phyloP scores from a whole-genome alignment of 192 early-diverging fungal species.

The Obelidium mucronatum region DNA sequence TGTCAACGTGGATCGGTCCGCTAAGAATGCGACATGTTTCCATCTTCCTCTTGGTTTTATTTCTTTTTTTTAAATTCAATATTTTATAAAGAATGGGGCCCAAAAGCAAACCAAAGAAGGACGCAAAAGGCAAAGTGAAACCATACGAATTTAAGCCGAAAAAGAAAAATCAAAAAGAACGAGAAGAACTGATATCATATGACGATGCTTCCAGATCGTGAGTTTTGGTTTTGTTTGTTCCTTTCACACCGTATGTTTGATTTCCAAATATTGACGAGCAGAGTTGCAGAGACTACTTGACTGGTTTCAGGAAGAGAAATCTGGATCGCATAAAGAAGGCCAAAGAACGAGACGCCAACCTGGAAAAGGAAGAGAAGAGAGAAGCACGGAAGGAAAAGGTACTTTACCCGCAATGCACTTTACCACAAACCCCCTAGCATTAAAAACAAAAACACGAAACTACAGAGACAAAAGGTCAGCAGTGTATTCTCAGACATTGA shows the following conservation, averaged over 20 bases:
- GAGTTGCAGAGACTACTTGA: slow-evolving; percentile 57
- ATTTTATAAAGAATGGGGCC: no score
- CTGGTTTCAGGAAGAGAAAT: slow-evolving; percentile 60
- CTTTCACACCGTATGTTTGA: background rate
- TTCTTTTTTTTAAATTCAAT: no score
- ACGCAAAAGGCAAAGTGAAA: background rate
- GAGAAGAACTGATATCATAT: background rate
- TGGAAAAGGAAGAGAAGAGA: slow-evolving; percentile 38
- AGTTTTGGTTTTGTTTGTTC: background rate
- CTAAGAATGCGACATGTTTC: no score
- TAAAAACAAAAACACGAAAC: no score
- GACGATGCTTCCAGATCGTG: background rate
- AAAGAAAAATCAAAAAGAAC: background rate
- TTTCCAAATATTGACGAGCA: background rate
- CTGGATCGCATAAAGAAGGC: slow-evolving; percentile 46
- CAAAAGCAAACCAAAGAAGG: background rate
- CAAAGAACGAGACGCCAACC: slow-evolving; percentile 31
- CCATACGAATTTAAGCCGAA: slow-evolving; percentile 2
- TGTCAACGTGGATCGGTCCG: no score
- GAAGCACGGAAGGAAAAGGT: slow-evolving; percentile 50
- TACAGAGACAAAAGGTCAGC: slow-evolving; percentile 33
- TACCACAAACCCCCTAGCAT: no score
- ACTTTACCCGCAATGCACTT: background rate
- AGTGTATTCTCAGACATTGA: slow-evolving; percentile 31
- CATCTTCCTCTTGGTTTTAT: no score